Evolutionary conservation across 805 yeast genomes (phyloP).

Genomic region (Metschnikowia cerradonensis): DNA sequence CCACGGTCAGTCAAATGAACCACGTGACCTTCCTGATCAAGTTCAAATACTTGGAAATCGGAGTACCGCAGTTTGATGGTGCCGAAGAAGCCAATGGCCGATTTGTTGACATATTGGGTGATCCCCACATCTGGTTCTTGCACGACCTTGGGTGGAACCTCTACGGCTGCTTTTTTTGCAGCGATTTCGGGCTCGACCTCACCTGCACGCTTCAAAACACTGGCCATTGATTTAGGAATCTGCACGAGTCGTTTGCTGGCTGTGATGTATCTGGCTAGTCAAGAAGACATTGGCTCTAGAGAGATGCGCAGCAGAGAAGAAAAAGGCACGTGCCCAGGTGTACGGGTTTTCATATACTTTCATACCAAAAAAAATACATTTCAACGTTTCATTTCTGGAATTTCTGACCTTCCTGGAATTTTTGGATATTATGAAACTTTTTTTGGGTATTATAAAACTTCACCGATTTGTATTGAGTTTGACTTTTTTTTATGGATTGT

Average conservation of each 20-base stretch:
- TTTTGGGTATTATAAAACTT: too few species aligned
- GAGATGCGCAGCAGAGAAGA: background rate
- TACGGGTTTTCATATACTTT: background rate
- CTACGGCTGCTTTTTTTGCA: background rate
- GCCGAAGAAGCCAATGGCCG: slow-evolving; percentile 63
- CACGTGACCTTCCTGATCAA: slow-evolving; percentile 62
- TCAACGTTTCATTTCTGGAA: too few species aligned
- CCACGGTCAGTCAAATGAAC: slow-evolving; percentile 77
- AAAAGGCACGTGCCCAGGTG: background rate
- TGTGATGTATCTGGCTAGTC: slow-evolving; percentile 1
- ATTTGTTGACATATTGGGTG: slow-evolving; percentile 55
- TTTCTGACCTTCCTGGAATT: too few species aligned
- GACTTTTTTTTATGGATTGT: too few species aligned
- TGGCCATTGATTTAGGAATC: background rate
- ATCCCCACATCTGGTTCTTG: slow-evolving; percentile 86
- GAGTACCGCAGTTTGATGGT: slow-evolving; percentile 83
- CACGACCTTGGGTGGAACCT: slow-evolving; percentile 30
- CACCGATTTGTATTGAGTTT: too few species aligned
- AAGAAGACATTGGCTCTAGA: background rate
- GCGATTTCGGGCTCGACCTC: background rate
- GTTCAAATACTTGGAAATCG: slow-evolving; percentile 91
- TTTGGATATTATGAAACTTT: too few species aligned
- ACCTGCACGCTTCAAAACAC: background rate
- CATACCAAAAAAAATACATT: too few species aligned
- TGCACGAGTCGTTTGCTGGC: background rate